Conservation (phyloP, 2,329 filamentous ascomycete genomes). For the Metarhizium guizhouense region DNA sequence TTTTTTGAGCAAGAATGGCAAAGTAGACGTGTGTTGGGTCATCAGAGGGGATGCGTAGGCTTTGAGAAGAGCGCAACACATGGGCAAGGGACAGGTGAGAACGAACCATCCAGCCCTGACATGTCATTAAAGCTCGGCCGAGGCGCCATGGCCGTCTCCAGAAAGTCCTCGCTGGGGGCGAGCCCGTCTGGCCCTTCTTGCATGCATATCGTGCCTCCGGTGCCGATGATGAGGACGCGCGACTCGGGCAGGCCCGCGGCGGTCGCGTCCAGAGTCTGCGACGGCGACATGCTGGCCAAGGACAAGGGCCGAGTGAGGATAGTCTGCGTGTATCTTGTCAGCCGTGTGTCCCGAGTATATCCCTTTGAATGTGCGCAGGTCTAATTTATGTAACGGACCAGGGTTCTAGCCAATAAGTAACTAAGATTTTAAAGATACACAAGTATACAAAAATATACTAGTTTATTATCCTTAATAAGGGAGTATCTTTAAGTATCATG, state of each 20-base stretch:
- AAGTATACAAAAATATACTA: no score
- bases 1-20: no score
- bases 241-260: conserved; percentile 52
- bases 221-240: conserved; percentile 82
- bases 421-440: no score
- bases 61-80: no score
- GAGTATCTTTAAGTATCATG: no score
- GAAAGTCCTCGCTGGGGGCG: conserved; percentile 70
- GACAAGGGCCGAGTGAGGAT: background rate
- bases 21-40: no score
- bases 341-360: no score
- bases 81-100: background rate
- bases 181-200: conserved; percentile 70
- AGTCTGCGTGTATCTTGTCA: background rate
- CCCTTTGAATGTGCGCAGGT: no score
- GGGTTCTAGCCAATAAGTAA: no score
- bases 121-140: conserved; percentile 77
- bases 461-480: no score
- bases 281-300: conserved; percentile 10
- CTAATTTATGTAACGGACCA: no score
- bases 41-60: no score
- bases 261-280: background rate
- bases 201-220: conserved; percentile 89
- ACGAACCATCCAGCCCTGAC: conserved; percentile 13
- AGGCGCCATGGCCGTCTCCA: conserved; percentile 73